These are phyloP conservation scores for Mortierella sp. DNA, from an alignment of 371 early-diverging fungal genomes.

Conservation along the genomic window DNA sequence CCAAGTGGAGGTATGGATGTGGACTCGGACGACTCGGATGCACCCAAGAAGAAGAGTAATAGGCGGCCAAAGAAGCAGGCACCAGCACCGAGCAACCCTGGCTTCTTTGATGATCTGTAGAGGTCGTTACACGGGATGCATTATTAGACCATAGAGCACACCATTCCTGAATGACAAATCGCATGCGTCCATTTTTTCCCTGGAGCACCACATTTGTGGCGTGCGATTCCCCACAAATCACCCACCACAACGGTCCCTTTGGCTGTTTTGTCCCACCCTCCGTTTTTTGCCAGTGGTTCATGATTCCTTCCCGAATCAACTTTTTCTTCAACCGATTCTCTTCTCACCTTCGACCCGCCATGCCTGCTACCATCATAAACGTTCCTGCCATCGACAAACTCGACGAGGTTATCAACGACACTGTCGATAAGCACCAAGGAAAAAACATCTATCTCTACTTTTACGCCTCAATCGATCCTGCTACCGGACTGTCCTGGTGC, in stretches of 20 bases:
- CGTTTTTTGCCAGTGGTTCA: no score
- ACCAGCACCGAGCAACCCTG: slow-evolving; percentile 27
- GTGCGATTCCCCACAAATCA: background rate
- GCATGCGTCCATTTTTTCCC: background rate
- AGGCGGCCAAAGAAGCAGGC: slow-evolving; percentile 45
- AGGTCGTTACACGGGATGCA: background rate
- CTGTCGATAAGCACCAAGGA: slow-evolving; percentile 30
- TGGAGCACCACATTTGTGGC: slow-evolving; percentile 4
- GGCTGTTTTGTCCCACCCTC: no score
- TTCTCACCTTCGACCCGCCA: slow-evolving; percentile 12
- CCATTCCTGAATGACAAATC: background rate
- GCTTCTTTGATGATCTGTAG: slow-evolving; percentile 49
- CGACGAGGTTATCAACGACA: slow-evolving; percentile 20
- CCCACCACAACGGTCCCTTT: background rate
- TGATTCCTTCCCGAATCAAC: background rate
- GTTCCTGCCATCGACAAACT: slow-evolving; percentile 26
- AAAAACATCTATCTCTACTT: slow-evolving; percentile 45
- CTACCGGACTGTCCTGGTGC: slow-evolving; percentile 69
- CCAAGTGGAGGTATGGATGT: slow-evolving; percentile 34
- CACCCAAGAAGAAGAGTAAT: slow-evolving; percentile 34
- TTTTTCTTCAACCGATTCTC: slow-evolving; percentile 1
- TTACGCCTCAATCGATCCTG: slow-evolving; percentile 44
- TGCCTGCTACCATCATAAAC: slow-evolving; percentile 45
- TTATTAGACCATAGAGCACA: background rate
- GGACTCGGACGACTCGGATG: slow-evolving; percentile 48